A percentile compares a stretch with the other conserved stretches of the same genome.
phyloP scores from a whole-genome alignment of 2,329 filamentous ascomycete genomes.

The Trichoderma hamatum region DNA sequence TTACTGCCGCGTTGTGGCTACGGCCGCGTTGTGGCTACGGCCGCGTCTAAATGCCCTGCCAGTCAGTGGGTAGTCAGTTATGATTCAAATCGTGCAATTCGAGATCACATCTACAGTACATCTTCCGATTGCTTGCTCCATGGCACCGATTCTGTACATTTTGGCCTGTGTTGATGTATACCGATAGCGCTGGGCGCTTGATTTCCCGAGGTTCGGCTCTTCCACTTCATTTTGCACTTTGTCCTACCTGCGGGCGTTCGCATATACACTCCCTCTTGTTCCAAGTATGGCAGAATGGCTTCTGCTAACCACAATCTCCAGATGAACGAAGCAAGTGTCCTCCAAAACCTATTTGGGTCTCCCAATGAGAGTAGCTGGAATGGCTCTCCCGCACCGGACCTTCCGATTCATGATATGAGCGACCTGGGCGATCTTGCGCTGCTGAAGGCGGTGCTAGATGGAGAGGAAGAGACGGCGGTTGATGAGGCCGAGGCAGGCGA shows the following conservation, averaged over 20 bases:
- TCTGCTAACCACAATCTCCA: neutral
- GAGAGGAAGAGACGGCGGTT: neutral
- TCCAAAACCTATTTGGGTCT: neutral
- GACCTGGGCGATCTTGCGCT: slow-evolving; percentile 6
- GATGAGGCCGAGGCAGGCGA: neutral
- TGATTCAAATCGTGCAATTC: neutral
- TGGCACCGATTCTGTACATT: neutral
- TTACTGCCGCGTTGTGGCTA: slow-evolving; percentile 12
- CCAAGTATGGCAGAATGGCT: neutral
- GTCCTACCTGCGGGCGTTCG: neutral
- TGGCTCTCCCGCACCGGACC: neutral
- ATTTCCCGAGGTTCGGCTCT: neutral
- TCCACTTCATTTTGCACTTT: neutral
- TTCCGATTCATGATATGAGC: neutral
- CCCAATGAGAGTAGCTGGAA: neutral
- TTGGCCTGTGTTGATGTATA: neutral
- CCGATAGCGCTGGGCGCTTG: neutral
- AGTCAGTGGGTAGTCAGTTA: no score
- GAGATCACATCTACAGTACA: neutral
- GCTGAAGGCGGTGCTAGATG: neutral
- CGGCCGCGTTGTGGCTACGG: slow-evolving; percentile 15
- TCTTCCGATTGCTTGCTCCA: neutral
- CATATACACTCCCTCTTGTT: neutral
- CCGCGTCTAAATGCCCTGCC: slow-evolving; percentile 18
- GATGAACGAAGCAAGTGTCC: slow-evolving; percentile 30